Evolutionary conservation across 441 rosid species (phyloP).

Genomic region (Melastoma candidum): DNA sequence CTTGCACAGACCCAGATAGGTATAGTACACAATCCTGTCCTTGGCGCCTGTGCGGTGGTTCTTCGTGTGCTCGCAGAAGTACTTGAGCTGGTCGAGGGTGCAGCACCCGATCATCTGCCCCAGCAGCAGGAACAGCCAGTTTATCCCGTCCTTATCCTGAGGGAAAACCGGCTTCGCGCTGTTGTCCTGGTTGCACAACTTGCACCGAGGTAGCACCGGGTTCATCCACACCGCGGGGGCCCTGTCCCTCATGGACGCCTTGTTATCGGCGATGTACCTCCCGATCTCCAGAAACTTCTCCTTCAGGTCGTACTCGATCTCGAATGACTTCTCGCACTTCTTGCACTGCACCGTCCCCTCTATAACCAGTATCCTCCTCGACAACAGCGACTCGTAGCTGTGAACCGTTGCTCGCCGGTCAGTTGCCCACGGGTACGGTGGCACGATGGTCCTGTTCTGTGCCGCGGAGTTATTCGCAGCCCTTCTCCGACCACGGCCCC

Average conservation of each 20-base stretch:
- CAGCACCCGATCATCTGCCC: constrained; percentile 74
- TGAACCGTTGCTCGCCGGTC: constrained; percentile 33
- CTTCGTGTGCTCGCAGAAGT: constrained; percentile 53
- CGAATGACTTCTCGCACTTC: constrained; percentile 35
- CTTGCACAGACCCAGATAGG: constrained; percentile 49
- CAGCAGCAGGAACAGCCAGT: constrained; percentile 74
- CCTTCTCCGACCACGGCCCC: too few relatives aligned
- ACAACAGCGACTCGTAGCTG: constrained; percentile 18
- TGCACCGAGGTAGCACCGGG: constrained; percentile 37
- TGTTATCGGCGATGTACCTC: constrained; percentile 26
- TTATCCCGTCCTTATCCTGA: constrained; percentile 40
- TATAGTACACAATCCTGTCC: constrained; percentile 52
- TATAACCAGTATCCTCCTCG: constrained; percentile 22
- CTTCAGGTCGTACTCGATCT: constrained; percentile 30
- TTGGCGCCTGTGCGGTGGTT: constrained; percentile 73
- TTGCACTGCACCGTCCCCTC: constrained; percentile 47
- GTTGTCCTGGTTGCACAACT: constrained; percentile 32
- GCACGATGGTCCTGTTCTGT: constrained; percentile 18
- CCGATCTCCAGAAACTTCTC: constrained; percentile 38
- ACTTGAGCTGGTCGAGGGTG: constrained; percentile 59
- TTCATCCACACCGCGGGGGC: constrained; percentile 49
- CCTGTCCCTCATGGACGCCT: constrained; percentile 36
- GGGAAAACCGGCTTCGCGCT: constrained; percentile 42
- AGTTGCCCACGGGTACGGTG: constrained; percentile 67
- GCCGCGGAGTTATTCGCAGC: too few relatives aligned